Percentiles rank a stretch among this genome's conserved stretches.
phyloP scores from a whole-genome alignment of 169 alveolate species.

The Plasmodium yoelii region DNA sequence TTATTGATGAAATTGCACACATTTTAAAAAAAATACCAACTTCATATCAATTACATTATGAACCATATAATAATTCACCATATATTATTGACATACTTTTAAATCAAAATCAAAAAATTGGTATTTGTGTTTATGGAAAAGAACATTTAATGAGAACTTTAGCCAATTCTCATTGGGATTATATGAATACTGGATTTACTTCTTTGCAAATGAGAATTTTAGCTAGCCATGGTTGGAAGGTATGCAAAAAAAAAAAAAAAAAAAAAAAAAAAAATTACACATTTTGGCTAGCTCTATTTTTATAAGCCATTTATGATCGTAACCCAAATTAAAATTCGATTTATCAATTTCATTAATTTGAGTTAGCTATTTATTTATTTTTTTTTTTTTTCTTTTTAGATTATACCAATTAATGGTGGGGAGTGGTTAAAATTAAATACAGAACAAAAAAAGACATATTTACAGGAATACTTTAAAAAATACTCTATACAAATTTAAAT shows the following conservation, averaged over 20 bases:
- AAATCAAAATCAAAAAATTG: constrained; percentile 28
- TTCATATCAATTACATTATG: constrained; percentile 30
- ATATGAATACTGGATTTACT: constrained; percentile 48
- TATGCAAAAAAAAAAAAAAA: not conserved
- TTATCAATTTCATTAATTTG: too few relatives aligned
- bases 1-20: constrained; percentile 20
- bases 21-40: constrained; percentile 13
- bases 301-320: too few relatives aligned
- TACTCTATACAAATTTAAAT: constrained; percentile 42
- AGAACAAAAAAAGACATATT: constrained; percentile 26
- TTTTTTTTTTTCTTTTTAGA: not conserved
- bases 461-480: constrained; percentile 32
- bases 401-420: constrained; percentile 68
- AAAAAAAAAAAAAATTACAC: not conserved
- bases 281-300: not conserved
- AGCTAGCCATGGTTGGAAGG: constrained; percentile 57
- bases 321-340: too few relatives aligned
- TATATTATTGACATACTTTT: constrained; percentile 38
- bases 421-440: constrained; percentile 39
- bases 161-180: constrained; percentile 37
- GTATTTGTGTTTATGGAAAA: constrained; percentile 52
- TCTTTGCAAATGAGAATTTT: constrained; percentile 51
- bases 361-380: too few relatives aligned
- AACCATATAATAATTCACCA: constrained; percentile 54
- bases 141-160: constrained; percentile 61